phyloP scores from a whole-genome alignment of 208 protist genomes.

The Acanthamoeba healyi region DNA sequence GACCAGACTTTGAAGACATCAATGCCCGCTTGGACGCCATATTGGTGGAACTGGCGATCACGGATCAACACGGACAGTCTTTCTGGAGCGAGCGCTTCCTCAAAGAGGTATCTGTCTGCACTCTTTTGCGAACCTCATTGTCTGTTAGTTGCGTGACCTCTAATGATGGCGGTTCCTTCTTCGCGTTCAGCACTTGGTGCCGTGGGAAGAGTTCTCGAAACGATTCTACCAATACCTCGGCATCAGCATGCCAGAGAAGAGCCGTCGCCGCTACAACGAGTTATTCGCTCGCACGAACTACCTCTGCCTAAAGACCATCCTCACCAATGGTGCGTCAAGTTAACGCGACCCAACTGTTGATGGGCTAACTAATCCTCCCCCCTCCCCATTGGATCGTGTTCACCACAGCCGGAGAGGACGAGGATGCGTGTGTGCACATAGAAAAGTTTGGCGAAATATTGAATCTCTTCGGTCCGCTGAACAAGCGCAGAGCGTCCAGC shows the following conservation, averaged over 20 bases:
- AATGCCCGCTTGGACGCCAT: slow-evolving; percentile 71
- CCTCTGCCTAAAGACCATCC: slow-evolving; percentile 61
- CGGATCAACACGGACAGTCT: slow-evolving; percentile 65
- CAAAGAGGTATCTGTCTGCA: slow-evolving; percentile 28
- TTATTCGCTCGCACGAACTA: slow-evolving; percentile 47
- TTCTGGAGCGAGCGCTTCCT: slow-evolving; percentile 83
- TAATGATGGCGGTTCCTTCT: no score
- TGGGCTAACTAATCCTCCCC: neutral
- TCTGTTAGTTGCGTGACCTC: no score
- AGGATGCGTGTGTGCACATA: slow-evolving; percentile 61
- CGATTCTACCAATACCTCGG: slow-evolving; percentile 62
- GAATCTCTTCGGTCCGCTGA: slow-evolving; percentile 81
- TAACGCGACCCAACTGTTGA: no score
- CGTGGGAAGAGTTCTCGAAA: slow-evolving; percentile 65
- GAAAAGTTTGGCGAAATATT: slow-evolving; percentile 85
- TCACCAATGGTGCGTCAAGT: slow-evolving; percentile 29
- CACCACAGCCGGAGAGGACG: slow-evolving; percentile 38
- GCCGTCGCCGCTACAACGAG: slow-evolving; percentile 20
- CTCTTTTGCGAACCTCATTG: no score
- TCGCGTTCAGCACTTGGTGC: slow-evolving; percentile 54
- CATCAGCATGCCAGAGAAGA: slow-evolving; percentile 3
- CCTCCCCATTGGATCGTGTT: neutral
- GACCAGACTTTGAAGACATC: slow-evolving; percentile 73
- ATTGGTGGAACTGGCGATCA: slow-evolving; percentile 62
- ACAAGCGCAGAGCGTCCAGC: slow-evolving; percentile 52